These are phyloP conservation scores for Puccinia hordei DNA, from an alignment of 1,284 basidiomycete genomes.

Conservation along the genomic window DNA sequence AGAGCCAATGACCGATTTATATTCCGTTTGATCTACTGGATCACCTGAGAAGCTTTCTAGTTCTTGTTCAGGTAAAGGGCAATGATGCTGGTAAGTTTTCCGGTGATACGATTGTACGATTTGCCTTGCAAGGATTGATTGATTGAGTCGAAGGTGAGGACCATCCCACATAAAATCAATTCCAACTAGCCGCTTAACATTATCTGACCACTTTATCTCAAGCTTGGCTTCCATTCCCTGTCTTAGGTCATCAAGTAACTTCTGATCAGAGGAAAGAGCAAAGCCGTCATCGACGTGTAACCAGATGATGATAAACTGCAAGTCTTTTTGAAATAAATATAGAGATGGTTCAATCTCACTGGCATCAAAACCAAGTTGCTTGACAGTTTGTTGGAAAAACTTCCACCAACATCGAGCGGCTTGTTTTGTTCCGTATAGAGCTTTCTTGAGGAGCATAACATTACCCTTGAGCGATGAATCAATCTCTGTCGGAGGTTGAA, in stretches of 20 bases:
- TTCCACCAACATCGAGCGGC: slow-evolving; percentile 18
- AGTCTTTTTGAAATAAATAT: background rate
- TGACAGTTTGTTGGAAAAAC: slow-evolving; percentile 18
- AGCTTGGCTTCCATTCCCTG: background rate
- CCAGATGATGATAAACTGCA: background rate
- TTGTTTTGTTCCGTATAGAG: slow-evolving; percentile 28
- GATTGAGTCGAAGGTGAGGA: background rate
- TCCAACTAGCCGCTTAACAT: background rate
- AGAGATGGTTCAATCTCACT: background rate
- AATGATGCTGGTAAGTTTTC: background rate
- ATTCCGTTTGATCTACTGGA: background rate
- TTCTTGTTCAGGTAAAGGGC: background rate
- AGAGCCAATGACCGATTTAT: slow-evolving; percentile 5
- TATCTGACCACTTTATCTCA: slow-evolving; percentile 7
- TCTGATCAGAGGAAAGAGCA: background rate
- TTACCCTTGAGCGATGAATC: no score
- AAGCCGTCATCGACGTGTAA: slow-evolving; percentile 1
- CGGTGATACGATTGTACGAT: background rate
- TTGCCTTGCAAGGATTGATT: background rate
- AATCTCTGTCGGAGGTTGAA: no score
- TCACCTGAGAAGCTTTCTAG: background rate
- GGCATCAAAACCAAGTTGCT: background rate
- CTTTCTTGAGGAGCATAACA: background rate
- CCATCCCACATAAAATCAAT: background rate
- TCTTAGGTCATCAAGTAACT: no score